Percentiles rank a stretch among this genome's conserved stretches.
phyloP scores from a whole-genome alignment of 495 filamentous ascomycete genomes.

The Cercophora samala region DNA sequence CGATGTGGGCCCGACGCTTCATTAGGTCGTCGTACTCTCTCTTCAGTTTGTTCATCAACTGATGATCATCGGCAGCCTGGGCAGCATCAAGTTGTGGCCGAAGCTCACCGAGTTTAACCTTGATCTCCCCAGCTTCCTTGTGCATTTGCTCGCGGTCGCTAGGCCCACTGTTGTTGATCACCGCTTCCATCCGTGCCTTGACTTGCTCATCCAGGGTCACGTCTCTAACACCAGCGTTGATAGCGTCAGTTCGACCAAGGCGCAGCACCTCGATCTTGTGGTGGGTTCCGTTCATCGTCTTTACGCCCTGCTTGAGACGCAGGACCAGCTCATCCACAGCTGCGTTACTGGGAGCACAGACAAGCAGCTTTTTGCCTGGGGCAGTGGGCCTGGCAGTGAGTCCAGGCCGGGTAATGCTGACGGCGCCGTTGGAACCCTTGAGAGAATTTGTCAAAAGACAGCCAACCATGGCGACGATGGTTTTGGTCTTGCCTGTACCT shows the following conservation, averaged over 20 bases:
- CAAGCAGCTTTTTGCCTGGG: constrained; percentile 74
- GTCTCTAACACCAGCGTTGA: constrained; percentile 83
- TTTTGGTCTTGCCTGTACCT: constrained; percentile 97
- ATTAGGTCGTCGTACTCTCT: constrained; percentile 76
- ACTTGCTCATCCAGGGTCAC: constrained; percentile 94
- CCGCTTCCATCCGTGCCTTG: constrained; percentile 60
- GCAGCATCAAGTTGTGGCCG: constrained; percentile 69
- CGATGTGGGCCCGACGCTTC: constrained; percentile 67
- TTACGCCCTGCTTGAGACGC: constrained; percentile 85
- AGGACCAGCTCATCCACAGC: constrained; percentile 95
- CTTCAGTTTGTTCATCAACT: constrained; percentile 57
- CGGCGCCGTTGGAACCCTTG: constrained; percentile 41
- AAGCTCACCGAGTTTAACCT: constrained; percentile 63
- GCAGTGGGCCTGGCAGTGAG: constrained; percentile 30
- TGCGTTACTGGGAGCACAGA: constrained; percentile 96
- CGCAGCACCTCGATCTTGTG: constrained; percentile 81
- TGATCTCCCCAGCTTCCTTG: constrained; percentile 73
- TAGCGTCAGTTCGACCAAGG: constrained; percentile 88
- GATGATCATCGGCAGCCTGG: constrained; percentile 57
- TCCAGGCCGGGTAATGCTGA: constrained; percentile 50
- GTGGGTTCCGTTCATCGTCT: constrained; percentile 64
- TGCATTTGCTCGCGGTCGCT: constrained; percentile 74
- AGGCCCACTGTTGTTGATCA: constrained; percentile 47
- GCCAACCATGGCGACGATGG: constrained; percentile 93
- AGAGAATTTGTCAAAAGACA: constrained; percentile 69